Conservation (phyloP, 164 flowering plant species). For the Stephania cephalantha region DNA sequence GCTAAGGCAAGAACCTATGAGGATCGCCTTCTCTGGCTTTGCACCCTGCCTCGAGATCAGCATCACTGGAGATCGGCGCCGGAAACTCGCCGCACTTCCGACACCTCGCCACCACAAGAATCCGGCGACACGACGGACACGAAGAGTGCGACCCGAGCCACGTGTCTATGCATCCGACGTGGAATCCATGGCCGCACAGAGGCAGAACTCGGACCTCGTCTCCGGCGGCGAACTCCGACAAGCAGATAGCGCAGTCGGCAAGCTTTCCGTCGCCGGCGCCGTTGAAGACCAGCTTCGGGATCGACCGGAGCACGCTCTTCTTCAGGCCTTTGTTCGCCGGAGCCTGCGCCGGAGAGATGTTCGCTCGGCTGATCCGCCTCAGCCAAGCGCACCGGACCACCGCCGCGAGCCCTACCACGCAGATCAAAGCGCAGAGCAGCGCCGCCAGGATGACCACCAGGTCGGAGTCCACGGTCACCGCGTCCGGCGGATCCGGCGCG, state of each 20-base stretch:
- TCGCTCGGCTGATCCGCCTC: constrained; percentile 30
- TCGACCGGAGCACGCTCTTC: constrained; percentile 64
- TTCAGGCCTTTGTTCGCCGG: constrained; percentile 71
- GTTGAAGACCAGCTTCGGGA: constrained; percentile 49
- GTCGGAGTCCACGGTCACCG: constrained; percentile 51
- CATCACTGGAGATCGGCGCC: constrained; percentile 9
- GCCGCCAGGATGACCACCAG: constrained; percentile 83
- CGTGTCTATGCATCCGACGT: constrained; percentile 69
- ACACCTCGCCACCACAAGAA: constrained; percentile 44
- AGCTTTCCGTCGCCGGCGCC: constrained; percentile 25
- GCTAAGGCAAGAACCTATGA: constrained; percentile 38
- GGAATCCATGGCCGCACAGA: constrained; percentile 85
- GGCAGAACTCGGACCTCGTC: constrained; percentile 75
- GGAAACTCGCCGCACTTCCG: constrained; percentile 50
- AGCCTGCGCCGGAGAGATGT: constrained; percentile 7
- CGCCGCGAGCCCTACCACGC: constrained; percentile 83
- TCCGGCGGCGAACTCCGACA: constrained; percentile 67
- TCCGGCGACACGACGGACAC: constrained; percentile 81
- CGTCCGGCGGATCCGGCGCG: constrained; percentile 12
- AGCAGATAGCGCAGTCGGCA: constrained; percentile 80
- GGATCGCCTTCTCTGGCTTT: constrained; percentile 27
- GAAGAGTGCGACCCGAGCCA: constrained; percentile 84
- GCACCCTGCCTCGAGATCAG: constrained; percentile 20
- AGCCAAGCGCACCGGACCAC: constrained; percentile 88
- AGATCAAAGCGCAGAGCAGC: constrained; percentile 80